phyloP scores from a whole-genome alignment of 345 rosid species.

The Orychophragmus violaceus region DNA sequence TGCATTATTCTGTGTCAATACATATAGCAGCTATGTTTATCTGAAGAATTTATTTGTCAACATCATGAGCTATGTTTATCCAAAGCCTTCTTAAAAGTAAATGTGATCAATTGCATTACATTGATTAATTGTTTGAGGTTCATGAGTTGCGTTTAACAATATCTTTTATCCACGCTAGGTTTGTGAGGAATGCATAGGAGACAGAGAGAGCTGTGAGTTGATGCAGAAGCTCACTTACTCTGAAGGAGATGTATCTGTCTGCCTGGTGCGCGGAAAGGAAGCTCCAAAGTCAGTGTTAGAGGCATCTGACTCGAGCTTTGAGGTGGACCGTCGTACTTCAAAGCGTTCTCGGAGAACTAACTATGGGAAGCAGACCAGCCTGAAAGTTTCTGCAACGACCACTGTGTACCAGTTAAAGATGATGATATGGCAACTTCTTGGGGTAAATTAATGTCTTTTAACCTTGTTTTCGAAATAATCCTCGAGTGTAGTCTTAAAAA shows the following conservation, averaged over 20 bases:
- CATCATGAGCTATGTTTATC: no score
- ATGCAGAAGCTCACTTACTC: conserved; percentile 78
- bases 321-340: conserved; percentile 73
- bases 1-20: background rate
- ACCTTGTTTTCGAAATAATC: background rate
- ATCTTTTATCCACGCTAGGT: conserved; percentile 38
- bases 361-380: conserved; percentile 58
- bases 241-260: conserved; percentile 64
- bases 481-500: background rate
- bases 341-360: conserved; percentile 81
- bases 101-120: no score
- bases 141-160: background rate
- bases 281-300: conserved; percentile 85
- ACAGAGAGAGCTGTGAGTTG: conserved; percentile 80
- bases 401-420: conserved; percentile 84
- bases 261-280: conserved; percentile 79
- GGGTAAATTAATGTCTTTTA: conserved; percentile 54
- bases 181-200: conserved; percentile 91
- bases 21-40: no score
- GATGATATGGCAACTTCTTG: conserved; percentile 99
- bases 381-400: conserved; percentile 83
- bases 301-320: conserved; percentile 57
- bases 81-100: no score
- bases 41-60: no score
- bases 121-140: background rate